Base-by-base conservation (phyloP, 768 basidiomycete genomes). In the Rhodosporidiobolus sp. region DNA sequence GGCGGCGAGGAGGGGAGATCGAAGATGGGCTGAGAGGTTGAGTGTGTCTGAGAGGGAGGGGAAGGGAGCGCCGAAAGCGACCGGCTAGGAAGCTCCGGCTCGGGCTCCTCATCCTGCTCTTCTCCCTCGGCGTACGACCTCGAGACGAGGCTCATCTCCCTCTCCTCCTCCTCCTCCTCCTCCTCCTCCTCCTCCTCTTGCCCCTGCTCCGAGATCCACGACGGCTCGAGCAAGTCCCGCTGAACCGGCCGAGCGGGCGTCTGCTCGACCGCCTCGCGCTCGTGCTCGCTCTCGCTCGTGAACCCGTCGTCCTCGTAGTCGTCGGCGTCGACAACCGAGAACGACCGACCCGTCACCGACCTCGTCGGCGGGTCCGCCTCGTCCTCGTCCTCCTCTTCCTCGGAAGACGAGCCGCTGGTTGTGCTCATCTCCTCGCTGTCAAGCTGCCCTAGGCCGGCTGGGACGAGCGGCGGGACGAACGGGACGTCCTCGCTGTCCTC, bases 141-240 rank as follows among this genome's bases (percentile, higher is more conserved):
- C n/a, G 7, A 7, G 38, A 43, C 38, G 38, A 43, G 8, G 38
- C 38, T 43, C 38, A 7, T 14, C 38, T 32, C 32, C 16, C 7
- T 1, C 30, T 58, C 48, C 26, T 28, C 34, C 1, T 16, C 46
- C 20, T 64, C 63, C 0, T 34, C 62, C n/a, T 54, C 50, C 10
- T 65, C 56, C 32, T 65, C 67, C 3, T 66, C n/a, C n/a, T n/a
- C n/a, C n/a, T n/a, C n/a, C n/a, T n/a, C n/a, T 24, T 58, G 35
- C 26, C 24, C 34, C 1, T 16, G 34, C 20, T 64, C 65, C 43
- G 58, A 60, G 24, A 45, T 6, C 5, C 43, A 24, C 17, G 28
- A 38, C 45, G 38, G 38, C 43, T 32, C 58, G 43, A 26, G 20
- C 43, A 38, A 14, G 14, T 43, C 38, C 38, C 38, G 38, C 38